Evolutionary conservation across 2,329 filamentous ascomycete genomes (phyloP).

Genomic region (Chlorencoelia australis): DNA sequence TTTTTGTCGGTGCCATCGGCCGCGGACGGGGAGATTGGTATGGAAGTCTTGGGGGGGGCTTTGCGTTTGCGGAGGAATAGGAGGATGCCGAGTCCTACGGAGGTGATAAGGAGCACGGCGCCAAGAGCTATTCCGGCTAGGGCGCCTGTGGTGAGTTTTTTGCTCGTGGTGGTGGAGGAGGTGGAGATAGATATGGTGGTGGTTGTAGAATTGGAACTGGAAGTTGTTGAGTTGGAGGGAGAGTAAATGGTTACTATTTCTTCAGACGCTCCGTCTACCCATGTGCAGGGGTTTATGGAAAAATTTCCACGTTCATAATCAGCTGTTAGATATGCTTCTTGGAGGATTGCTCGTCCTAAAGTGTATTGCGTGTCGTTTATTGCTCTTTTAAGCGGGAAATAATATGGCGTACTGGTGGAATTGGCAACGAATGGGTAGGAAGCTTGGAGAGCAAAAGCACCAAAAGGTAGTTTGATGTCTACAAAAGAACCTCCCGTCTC

Average conservation of each 20-base stretch:
- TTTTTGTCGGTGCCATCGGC: too few species aligned
- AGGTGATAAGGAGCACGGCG: not conserved
- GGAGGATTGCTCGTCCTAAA: constrained; percentile 32
- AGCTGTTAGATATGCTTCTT: constrained; percentile 28
- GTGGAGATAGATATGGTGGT: not conserved
- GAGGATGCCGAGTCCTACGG: too few species aligned
- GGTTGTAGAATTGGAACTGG: not conserved
- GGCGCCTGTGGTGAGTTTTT: not conserved
- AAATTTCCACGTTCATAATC: constrained; percentile 32
- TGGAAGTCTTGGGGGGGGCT: too few species aligned
- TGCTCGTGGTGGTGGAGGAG: not conserved
- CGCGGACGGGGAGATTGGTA: too few species aligned
- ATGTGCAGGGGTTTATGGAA: constrained; percentile 30
- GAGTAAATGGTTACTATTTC: constrained; percentile 7
- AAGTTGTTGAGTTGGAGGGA: not conserved
- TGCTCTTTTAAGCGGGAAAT: constrained; percentile 31
- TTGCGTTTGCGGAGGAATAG: too few species aligned
- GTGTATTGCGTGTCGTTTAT: constrained; percentile 27
- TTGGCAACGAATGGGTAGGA: constrained; percentile 25
- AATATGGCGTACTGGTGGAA: constrained; percentile 20
- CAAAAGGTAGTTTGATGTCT: constrained; percentile 29
- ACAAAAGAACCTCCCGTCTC: constrained; percentile 20
- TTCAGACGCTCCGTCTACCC: constrained; percentile 23
- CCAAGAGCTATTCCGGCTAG: not conserved
- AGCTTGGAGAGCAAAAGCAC: constrained; percentile 29